These are phyloP conservation scores for Backusella tarrabulga DNA, from an alignment of 192 early-diverging fungal genomes.

Conservation along the genomic window DNA sequence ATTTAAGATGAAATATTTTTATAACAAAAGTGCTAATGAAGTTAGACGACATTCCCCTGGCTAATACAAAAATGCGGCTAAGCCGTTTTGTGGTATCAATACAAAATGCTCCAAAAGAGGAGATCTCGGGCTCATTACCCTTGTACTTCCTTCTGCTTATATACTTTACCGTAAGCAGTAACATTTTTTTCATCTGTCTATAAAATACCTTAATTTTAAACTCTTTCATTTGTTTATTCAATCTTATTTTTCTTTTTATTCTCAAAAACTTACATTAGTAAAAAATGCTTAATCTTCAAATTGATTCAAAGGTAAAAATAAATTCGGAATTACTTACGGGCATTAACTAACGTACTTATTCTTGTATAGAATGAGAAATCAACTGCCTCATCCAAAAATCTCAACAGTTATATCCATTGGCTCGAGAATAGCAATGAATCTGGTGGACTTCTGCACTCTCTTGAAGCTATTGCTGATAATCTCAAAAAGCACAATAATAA, in stretches of 20 bases:
- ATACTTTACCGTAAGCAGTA: background rate
- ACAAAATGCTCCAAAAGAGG: slow-evolving; percentile 1
- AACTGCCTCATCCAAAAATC: background rate
- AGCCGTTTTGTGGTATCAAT: background rate
- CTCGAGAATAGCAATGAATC: background rate
- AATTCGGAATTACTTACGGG: background rate
- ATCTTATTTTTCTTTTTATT: background rate
- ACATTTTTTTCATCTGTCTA: background rate
- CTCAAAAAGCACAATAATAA: background rate
- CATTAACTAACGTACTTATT: background rate
- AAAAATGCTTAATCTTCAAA: background rate
- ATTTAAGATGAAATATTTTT: background rate
- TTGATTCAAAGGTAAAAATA: background rate
- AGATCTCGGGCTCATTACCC: background rate
- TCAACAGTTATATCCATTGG: background rate
- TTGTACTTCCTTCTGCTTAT: background rate
- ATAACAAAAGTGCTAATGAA: background rate
- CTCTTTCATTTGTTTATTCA: background rate
- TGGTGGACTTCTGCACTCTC: background rate
- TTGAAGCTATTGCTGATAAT: slow-evolving; percentile 8
- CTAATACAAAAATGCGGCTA: background rate
- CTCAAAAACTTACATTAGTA: slow-evolving; percentile 6
- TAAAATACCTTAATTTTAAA: background rate
- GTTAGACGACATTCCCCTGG: background rate
- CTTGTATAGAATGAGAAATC: background rate